phyloP scores from a whole-genome alignment of 116 monocot genomes.

The Papilionanthe hybrid region DNA sequence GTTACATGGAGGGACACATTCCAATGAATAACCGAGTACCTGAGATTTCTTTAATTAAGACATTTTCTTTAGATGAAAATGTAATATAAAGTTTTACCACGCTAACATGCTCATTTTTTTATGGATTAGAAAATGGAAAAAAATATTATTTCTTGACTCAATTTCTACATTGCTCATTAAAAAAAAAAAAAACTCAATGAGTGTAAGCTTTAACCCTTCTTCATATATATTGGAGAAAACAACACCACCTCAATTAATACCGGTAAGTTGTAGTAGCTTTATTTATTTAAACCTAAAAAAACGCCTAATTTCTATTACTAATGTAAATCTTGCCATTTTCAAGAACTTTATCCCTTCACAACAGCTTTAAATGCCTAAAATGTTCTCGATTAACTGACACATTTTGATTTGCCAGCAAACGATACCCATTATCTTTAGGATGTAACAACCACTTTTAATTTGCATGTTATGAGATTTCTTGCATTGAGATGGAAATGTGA shows the following conservation, averaged over 20 bases:
- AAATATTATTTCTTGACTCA: neutral
- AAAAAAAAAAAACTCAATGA: too few species aligned
- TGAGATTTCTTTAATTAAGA: too few species aligned
- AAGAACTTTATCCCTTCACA: neutral
- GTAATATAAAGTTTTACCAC: neutral
- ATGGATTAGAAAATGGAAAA: neutral
- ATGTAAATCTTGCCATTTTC: neutral
- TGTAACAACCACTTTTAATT: neutral
- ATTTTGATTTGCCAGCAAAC: neutral
- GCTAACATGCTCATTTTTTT: neutral
- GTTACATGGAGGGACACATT: slow-evolving; percentile 6
- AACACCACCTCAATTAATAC: neutral
- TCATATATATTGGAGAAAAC: too few species aligned
- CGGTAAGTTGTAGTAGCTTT: too few species aligned
- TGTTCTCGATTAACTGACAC: neutral
- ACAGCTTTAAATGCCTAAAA: neutral
- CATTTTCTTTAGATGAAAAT: neutral
- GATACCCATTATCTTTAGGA: neutral
- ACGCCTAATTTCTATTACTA: neutral
- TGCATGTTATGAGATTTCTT: too few species aligned
- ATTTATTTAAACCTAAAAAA: neutral
- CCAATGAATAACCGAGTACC: slow-evolving; percentile 3
- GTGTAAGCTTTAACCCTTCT: too few species aligned
- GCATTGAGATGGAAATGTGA: too few species aligned
- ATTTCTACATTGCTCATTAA: too few species aligned